These are phyloP conservation scores for Fusarium haematococcum DNA, from an alignment of 2,329 filamentous ascomycete species.

Conservation along the genomic window DNA sequence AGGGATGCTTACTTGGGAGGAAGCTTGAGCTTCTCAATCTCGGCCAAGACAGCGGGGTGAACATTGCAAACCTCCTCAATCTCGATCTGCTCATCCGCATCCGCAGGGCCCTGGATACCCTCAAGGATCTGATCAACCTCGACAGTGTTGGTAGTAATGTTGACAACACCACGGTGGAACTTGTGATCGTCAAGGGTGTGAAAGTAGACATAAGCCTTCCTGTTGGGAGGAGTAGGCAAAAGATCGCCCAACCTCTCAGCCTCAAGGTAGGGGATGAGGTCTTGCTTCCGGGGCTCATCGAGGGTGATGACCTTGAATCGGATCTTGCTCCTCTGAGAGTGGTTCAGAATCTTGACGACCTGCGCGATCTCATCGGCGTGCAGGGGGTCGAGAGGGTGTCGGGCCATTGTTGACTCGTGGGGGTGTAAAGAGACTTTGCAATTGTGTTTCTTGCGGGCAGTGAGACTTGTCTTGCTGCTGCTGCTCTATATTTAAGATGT, in stretches of 20 bases:
- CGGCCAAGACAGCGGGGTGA: slow-evolving; percentile 4
- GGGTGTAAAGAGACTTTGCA: not conserved
- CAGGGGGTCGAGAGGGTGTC: slow-evolving; percentile 20
- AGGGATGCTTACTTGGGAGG: not conserved
- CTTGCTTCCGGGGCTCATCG: slow-evolving; percentile 11
- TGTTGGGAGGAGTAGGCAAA: not conserved
- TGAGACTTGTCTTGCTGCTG: not conserved
- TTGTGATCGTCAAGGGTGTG: not conserved
- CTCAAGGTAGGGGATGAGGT: slow-evolving; percentile 8
- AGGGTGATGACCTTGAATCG: slow-evolving; percentile 9
- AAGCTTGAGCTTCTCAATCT: slow-evolving; percentile 15
- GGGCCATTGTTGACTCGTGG: not conserved
- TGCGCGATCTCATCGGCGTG: slow-evolving; percentile 2
- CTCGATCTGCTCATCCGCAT: not conserved
- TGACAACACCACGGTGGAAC: not conserved
- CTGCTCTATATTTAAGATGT: not conserved
- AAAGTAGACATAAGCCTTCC: not conserved
- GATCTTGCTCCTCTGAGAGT: not conserved
- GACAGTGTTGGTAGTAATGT: not conserved
- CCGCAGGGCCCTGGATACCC: not conserved
- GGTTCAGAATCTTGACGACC: not conserved
- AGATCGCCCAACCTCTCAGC: slow-evolving; percentile 3
- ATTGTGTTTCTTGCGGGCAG: not conserved
- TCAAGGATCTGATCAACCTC: not conserved
- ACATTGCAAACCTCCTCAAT: slow-evolving; percentile 2